phyloP scores from a whole-genome alignment of 1,139 yeast genomes.

The Candida tetrigidarum region DNA sequence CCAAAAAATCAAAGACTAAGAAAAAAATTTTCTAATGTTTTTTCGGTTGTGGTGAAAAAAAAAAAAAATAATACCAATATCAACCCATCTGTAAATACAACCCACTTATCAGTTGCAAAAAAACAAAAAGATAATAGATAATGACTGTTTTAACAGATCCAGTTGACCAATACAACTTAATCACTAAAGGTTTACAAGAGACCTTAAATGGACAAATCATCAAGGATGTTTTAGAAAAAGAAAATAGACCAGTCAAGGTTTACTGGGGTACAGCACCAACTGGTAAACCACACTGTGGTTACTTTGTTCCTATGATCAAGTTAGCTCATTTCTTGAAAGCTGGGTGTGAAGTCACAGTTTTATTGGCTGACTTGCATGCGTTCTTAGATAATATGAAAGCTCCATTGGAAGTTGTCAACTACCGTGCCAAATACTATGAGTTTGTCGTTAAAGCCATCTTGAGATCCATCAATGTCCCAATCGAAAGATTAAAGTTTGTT shows the following conservation, averaged over 20 bases:
- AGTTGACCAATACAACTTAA: slow-evolving; percentile 71
- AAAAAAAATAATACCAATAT: slow-evolving; percentile 4
- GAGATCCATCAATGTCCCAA: slow-evolving; percentile 85
- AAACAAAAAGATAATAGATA: too few species aligned
- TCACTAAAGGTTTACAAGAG: slow-evolving; percentile 89
- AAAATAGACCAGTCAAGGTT: slow-evolving; percentile 78
- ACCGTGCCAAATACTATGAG: slow-evolving; percentile 92
- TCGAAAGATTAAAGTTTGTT: slow-evolving; percentile 82
- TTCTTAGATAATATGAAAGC: slow-evolving; percentile 99
- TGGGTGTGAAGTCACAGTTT: slow-evolving; percentile 91
- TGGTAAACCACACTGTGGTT: slow-evolving; percentile 98
- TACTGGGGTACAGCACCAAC: slow-evolving; percentile 92
- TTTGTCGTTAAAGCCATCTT: slow-evolving; percentile 80
- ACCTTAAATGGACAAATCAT: slow-evolving; percentile 88
- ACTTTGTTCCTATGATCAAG: slow-evolving; percentile 97
- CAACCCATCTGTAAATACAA: too few species aligned
- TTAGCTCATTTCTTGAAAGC: slow-evolving; percentile 94
- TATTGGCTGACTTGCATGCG: slow-evolving; percentile 97
- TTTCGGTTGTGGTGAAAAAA: neutral
- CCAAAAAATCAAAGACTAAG: neutral
- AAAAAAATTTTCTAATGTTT: neutral
- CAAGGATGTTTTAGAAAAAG: slow-evolving; percentile 77
- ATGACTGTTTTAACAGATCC: slow-evolving; percentile 32
- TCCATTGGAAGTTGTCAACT: slow-evolving; percentile 85
- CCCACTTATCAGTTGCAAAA: neutral